phyloP scores from a whole-genome alignment of 495 filamentous ascomycete species.

The Viridothelium virens region DNA sequence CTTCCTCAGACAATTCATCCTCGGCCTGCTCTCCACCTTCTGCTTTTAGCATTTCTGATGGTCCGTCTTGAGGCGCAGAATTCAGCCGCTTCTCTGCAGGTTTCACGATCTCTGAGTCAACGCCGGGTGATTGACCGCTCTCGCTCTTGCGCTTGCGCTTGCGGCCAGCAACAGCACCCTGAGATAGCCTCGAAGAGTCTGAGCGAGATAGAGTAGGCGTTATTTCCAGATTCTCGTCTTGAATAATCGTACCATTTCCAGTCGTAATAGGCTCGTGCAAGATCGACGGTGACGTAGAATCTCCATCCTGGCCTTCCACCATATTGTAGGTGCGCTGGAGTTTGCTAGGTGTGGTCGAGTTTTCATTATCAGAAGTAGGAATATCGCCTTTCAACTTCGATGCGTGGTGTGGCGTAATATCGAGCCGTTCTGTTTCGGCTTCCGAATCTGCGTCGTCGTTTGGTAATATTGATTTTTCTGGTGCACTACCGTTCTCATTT shows the following conservation, averaged over 20 bases:
- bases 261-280: background rate
- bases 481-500: constrained; percentile 30
- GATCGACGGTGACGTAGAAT: background rate
- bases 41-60: constrained; percentile 16
- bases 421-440: constrained; percentile 91
- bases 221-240: background rate
- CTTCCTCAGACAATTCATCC: constrained; percentile 20
- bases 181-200: background rate
- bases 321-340: constrained; percentile 22
- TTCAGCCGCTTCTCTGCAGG: constrained; percentile 10
- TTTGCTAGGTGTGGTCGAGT: constrained; percentile 34
- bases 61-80: constrained; percentile 1
- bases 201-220: background rate
- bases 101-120: constrained; percentile 15
- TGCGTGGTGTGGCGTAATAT: constrained; percentile 65
- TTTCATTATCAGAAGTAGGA: constrained; percentile 17
- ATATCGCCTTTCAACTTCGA: constrained; percentile 17
- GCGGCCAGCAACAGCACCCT: constrained; percentile 3
- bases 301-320: constrained; percentile 27
- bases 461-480: constrained; percentile 42
- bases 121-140: constrained; percentile 12
- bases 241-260: background rate
- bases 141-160: constrained; percentile 19
- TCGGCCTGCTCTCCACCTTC: constrained; percentile 23
- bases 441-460: constrained; percentile 76